Base-by-base conservation (phyloP, 108 stramenopile genomes). In the Stephanodiscus minutulus region DNA sequence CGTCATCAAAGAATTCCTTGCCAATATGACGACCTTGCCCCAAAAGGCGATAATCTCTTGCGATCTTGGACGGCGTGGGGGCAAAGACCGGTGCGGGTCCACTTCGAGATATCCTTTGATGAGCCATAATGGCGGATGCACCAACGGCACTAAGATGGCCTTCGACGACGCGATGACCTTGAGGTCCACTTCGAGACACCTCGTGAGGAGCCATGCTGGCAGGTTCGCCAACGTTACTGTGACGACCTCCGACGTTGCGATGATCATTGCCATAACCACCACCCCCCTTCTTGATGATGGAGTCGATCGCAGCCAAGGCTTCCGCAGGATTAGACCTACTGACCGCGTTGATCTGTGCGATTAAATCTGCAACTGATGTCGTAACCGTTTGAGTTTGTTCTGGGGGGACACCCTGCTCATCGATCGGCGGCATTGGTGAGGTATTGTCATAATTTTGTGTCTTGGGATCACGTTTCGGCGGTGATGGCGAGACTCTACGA, bases 271-370 rank as follows among this genome's bases (percentile, higher is more conserved):
- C 55, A 10, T 20, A 64, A 18, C 68, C 57, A 11, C 61, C 47
- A 62, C 80, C 68, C 70, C 88, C 88, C 44, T 79, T 66, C 59
- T 81, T 74, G 60, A 93, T 63, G 66, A 93, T 93, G 13, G 83
- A 84, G 66, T 93, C 89, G 66, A 93, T 93, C 61, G 86, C 79
- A n/a, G 88, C 89, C 60, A 93, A 72, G 3, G 91, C 91, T 37
- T 74, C 74, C 36, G 48, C 76, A 31, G 91, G 91, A 81, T 92
- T 79, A 13, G 80, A 75, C 47, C 91, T 73, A 49, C 80, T 85
- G 6, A 92, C 83, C 15, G 91, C 83, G 64, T 68, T 83, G 21
- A 91, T 70, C 56, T 77, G 82, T 20, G 87, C 88, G 35, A 89
- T 82, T 27, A 89, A 77, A 25, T 81, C 81, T 22, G 80, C 64